A percentile compares a stretch with the other conserved stretches of the same genome.
phyloP scores from a whole-genome alignment of 1,284 basidiomycete genomes.

The Bjerkandera adusta region DNA sequence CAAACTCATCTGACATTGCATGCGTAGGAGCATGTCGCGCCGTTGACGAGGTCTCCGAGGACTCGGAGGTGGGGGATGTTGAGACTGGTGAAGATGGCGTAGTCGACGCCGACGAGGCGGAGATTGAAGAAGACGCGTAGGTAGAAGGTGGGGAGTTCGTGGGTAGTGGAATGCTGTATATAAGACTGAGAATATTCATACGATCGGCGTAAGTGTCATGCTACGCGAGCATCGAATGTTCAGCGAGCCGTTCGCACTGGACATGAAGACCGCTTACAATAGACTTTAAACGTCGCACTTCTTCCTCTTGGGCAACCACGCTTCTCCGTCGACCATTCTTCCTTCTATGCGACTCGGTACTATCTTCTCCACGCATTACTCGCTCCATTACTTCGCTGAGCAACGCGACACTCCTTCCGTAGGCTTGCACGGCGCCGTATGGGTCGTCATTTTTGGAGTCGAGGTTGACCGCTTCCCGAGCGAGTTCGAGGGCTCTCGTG shows the following conservation, averaged over 20 bases:
- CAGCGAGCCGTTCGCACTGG: slow-evolving; percentile 8
- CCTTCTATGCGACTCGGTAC: slow-evolving; percentile 54
- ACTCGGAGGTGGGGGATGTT: slow-evolving; percentile 36
- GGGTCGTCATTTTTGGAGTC: slow-evolving; percentile 82
- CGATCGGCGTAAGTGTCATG: slow-evolving; percentile 87
- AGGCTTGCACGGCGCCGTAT: slow-evolving; percentile 75
- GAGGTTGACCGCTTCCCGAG: slow-evolving; percentile 77
- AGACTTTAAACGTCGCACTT: slow-evolving; percentile 74
- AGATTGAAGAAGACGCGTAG: slow-evolving; percentile 45
- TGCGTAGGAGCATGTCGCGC: slow-evolving; percentile 3
- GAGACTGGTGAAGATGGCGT: slow-evolving; percentile 46
- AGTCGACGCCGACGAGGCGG: slow-evolving; percentile 46
- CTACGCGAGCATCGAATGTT: slow-evolving; percentile 39
- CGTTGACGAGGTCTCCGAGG: slow-evolving; percentile 20
- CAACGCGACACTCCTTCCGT: slow-evolving; percentile 77
- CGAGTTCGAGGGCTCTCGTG: slow-evolving; percentile 77
- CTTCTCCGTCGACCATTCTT: slow-evolving; percentile 65
- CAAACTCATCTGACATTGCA: slow-evolving; percentile 9
- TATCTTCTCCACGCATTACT: slow-evolving; percentile 78
- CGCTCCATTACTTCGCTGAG: slow-evolving; percentile 86
- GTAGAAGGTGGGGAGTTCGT: slow-evolving; percentile 58
- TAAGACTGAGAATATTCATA: slow-evolving; percentile 84
- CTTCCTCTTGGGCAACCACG: slow-evolving; percentile 81
- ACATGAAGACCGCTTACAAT: slow-evolving; percentile 53
- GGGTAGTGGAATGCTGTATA: slow-evolving; percentile 77